phyloP scores from a whole-genome alignment of 2,329 filamentous ascomycete species.

The Clonostachys byssicola region DNA sequence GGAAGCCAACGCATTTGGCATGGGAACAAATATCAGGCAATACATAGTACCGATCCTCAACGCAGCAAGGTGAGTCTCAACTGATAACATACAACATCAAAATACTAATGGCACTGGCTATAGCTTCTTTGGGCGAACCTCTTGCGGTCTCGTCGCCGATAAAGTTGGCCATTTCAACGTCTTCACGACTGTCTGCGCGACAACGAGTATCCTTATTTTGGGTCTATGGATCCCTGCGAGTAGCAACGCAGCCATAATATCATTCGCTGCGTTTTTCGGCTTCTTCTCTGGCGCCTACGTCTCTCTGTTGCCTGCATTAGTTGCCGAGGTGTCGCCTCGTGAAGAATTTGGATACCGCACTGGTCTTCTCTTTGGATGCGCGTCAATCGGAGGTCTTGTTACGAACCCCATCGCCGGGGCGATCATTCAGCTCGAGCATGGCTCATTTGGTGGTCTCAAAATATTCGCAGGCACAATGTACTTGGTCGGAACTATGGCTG shows the following conservation, averaged over 20 bases:
- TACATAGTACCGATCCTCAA: conserved; percentile 42
- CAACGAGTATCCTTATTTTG: conserved; percentile 28
- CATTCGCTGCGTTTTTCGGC: conserved; percentile 57
- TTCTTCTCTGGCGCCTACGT: conserved; percentile 61
- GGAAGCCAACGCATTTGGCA: conserved; percentile 27
- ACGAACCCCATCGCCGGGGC: conserved; percentile 46
- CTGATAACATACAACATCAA: too few relatives aligned
- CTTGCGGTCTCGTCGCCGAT: conserved; percentile 32
- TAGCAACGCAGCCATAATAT: conserved; percentile 41
- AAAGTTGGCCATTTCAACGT: conserved; percentile 25
- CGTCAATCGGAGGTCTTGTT: conserved; percentile 55
- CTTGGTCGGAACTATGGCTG: background rate
- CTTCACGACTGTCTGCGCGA: conserved; percentile 35
- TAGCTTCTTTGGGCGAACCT: conserved; percentile 33
- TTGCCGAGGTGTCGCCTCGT: conserved; percentile 34
- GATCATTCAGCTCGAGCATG: background rate
- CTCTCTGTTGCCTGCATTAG: conserved; percentile 50
- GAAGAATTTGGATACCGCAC: conserved; percentile 1
- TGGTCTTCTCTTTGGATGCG: conserved; percentile 35
- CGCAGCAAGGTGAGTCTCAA: conserved; percentile 10
- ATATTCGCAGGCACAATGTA: background rate
- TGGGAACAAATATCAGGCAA: conserved; percentile 16
- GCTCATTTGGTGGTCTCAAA: too few relatives aligned
- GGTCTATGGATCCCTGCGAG: conserved; percentile 28
- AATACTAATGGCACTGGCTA: conserved; percentile 9